phyloP scores from a whole-genome alignment of 2,329 filamentous ascomycete genomes.

The Aspergillus sp. region DNA sequence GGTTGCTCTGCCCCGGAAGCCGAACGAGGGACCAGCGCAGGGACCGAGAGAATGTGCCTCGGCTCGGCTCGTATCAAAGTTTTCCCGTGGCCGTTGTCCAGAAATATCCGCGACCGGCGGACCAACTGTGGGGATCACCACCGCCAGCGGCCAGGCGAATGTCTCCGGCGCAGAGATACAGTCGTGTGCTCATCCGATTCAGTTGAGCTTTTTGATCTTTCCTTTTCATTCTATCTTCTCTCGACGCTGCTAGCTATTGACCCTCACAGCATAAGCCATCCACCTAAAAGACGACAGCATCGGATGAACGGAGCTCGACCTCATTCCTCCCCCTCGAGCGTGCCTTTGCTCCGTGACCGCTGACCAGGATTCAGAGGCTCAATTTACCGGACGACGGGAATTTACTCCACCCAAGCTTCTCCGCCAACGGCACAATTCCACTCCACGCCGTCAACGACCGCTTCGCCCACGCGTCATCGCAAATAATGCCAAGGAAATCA shows the following conservation, averaged over 20 bases:
- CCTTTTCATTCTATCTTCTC: background rate
- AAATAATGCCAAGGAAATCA: constrained; percentile 12
- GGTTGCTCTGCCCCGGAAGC: constrained; percentile 1
- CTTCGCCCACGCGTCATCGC: background rate
- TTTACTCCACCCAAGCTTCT: constrained; percentile 4
- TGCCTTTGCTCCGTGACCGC: constrained; percentile 6
- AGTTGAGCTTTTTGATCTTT: background rate
- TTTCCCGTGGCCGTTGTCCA: constrained; percentile 1
- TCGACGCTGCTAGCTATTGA: background rate
- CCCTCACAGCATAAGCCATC: background rate
- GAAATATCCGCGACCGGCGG: background rate
- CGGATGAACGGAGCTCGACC: constrained; percentile 23
- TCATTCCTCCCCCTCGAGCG: background rate
- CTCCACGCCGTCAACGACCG: background rate
- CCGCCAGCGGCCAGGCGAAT: background rate
- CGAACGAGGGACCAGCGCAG: constrained; percentile 11
- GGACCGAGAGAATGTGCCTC: constrained; percentile 25
- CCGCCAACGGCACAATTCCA: background rate
- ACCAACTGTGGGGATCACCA: background rate
- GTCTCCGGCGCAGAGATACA: background rate
- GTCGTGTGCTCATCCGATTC: background rate
- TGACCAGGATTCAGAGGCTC: background rate
- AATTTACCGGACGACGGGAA: constrained; percentile 12
- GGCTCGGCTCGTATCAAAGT: constrained; percentile 30
- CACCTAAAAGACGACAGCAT: background rate